phyloP scores from a whole-genome alignment of 495 filamentous ascomycete species.

The Penicillium bovifimosum region DNA sequence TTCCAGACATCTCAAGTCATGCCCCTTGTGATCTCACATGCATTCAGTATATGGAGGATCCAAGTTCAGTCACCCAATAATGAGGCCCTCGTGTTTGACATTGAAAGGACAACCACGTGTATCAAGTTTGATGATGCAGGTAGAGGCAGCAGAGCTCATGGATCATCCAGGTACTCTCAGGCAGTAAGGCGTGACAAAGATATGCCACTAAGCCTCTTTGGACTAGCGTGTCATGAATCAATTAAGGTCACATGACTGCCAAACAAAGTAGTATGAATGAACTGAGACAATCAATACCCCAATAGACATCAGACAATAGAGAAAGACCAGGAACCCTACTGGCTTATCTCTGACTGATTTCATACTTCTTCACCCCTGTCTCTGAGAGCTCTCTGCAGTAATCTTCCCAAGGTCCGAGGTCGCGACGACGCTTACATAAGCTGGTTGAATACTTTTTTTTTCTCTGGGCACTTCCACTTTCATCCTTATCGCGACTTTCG shows the following conservation, averaged over 20 bases:
- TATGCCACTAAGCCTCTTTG: not conserved
- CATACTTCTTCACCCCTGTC: too few species aligned
- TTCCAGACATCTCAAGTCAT: conserved; percentile 20
- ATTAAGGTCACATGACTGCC: not conserved
- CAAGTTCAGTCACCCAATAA: not conserved
- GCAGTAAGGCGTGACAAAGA: not conserved
- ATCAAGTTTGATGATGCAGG: not conserved
- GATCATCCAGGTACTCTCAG: not conserved
- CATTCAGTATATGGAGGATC: not conserved
- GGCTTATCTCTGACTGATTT: too few species aligned
- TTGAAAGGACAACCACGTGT: conserved; percentile 8
- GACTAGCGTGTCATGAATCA: not conserved
- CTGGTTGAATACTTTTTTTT: conserved; percentile 5
- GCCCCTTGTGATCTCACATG: conserved; percentile 8
- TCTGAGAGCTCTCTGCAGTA: not conserved
- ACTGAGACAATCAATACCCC: not conserved
- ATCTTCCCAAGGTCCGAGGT: not conserved
- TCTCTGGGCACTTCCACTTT: conserved; percentile 4
- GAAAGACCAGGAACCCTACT: not conserved
- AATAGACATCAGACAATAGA: not conserved
- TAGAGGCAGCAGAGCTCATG: conserved; percentile 1
- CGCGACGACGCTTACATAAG: not conserved
- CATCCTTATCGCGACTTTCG: conserved; percentile 11
- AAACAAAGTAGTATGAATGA: not conserved
- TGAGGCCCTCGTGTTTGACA: not conserved